These are phyloP conservation scores for Eustoma russellianum DNA, from an alignment of 257 asterid species.

Conservation along the genomic window DNA sequence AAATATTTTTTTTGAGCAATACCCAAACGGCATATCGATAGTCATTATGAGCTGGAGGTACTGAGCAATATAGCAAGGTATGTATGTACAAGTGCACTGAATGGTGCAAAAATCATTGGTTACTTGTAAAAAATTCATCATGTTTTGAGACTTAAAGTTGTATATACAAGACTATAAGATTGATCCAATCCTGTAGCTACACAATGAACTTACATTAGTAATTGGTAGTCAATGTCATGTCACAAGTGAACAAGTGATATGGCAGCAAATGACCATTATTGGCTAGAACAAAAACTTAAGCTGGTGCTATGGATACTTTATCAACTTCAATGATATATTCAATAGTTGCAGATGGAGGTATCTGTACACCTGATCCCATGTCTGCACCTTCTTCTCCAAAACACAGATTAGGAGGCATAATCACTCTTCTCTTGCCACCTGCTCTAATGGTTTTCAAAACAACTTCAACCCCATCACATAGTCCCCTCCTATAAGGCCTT, in stretches of 20 bases:
- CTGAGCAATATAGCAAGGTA: no score
- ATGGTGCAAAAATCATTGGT: no score
- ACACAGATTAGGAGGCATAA: slow-evolving; percentile 55
- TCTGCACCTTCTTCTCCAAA: slow-evolving; percentile 88
- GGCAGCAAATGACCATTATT: neutral
- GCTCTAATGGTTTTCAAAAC: slow-evolving; percentile 57
- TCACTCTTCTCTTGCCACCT: slow-evolving; percentile 68
- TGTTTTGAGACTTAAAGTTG: no score
- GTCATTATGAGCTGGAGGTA: no score
- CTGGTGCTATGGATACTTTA: slow-evolving; percentile 77
- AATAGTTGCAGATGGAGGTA: slow-evolving; percentile 74
- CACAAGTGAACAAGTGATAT: neutral
- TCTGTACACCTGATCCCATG: slow-evolving; percentile 53
- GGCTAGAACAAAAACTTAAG: slow-evolving; percentile 23
- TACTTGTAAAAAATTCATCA: no score
- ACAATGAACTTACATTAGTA: no score
- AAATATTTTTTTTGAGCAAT: no score
- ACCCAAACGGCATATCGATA: no score
- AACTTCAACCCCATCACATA: slow-evolving; percentile 74
- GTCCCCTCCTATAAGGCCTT: slow-evolving; percentile 69
- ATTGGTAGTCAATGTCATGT: no score
- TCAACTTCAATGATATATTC: slow-evolving; percentile 66
- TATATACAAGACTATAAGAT: no score
- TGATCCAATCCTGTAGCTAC: no score
- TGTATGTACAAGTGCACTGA: no score